phyloP scores from a whole-genome alignment of 2,329 filamentous ascomycete genomes.

The Pyrenophora graminea region DNA sequence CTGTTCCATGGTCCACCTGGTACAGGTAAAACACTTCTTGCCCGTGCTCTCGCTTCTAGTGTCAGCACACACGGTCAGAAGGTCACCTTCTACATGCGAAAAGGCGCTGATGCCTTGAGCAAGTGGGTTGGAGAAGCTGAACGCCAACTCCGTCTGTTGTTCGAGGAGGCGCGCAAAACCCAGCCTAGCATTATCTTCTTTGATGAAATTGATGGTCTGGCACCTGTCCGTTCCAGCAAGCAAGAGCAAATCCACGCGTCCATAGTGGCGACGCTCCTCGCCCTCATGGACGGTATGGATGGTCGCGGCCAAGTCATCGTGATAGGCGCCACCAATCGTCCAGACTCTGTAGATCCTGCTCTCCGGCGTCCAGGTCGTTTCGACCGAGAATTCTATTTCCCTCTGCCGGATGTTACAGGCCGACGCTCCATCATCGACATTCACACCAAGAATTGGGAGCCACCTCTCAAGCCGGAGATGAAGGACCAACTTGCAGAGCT shows the following conservation, averaged over 20 bases:
- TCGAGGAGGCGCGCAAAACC: conserved; percentile 92
- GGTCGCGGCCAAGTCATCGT: conserved; percentile 83
- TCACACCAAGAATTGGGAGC: conserved; percentile 91
- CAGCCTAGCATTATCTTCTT: conserved; percentile 99
- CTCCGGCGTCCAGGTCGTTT: conserved; percentile 91
- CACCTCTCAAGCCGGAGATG: conserved; percentile 72
- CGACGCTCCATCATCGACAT: conserved; percentile 90
- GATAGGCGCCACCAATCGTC: conserved; percentile 96
- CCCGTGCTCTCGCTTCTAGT: conserved; percentile 87
- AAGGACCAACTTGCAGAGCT: conserved; percentile 82
- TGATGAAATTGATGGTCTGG: conserved; percentile 96
- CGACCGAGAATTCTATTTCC: conserved; percentile 97
- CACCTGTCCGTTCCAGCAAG: conserved; percentile 94
- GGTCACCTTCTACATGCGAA: conserved; percentile 99
- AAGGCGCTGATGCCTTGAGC: conserved; percentile 94
- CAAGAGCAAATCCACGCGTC: conserved; percentile 99
- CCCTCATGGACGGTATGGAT: conserved; percentile 57
- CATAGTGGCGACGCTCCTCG: conserved; percentile 64
- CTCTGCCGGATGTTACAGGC: conserved; percentile 78
- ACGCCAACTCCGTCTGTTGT: conserved; percentile 87
- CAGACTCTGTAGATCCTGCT: conserved; percentile 96
- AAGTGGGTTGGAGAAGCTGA: conserved; percentile 99
- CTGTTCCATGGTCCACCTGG: conserved; percentile 96
- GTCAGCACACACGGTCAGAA: conserved; percentile 88
- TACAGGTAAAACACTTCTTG: conserved; percentile 96